Base-by-base conservation (phyloP, 2,329 filamentous ascomycete genomes). In the Aspergillus tubingensis region DNA sequence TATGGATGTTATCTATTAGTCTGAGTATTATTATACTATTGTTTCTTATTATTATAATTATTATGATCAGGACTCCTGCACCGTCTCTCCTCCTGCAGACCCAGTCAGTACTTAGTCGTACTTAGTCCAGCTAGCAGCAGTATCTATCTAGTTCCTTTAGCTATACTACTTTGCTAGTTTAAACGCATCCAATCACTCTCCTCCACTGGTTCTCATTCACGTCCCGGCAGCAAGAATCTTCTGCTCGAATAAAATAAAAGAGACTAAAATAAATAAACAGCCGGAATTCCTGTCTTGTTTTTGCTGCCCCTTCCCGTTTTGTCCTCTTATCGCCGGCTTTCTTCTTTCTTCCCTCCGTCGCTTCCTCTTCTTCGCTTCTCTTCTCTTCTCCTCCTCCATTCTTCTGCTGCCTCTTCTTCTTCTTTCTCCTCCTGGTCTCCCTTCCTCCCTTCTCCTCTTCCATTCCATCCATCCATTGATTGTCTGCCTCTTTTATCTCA, bases 241-340 rank as follows among this genome's bases (percentile, higher is more conserved):
- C 30, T 32, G 30, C 30, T 32, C 30, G 11, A 32, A 32, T 11
- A 50, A 23, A 30, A 30, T 11, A 30, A 21, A 44, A 23, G 15
- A 13, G 13, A 44, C 21, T 44, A 11, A 32, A 32, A 50, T 50
- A 50, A 50, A 50, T 50, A 50, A 50, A 50, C 47, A 50, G 23
- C 47, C 30, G 47, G 47, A 50, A 50, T 50, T 50, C 47, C 47
- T 17, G 25, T 54, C 30, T 41, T 11, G 32, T 30, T n/a, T 23
- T 55, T 30, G 41, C 53, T 47, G 53, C 53, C 30, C 25, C 39
- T 54, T 44, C 13, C 52, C 52, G 36, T 43, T 43, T 54, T 23
- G 53, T 43, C 41, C 23, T 52, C 43, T 43, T 51, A 32, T 36
- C 47, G 32, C 21, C 32, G 21, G 19, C 49, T 58, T 38, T 53